phyloP scores from a whole-genome alignment of 345 rosid species.

The Hibiscus tridactylites region DNA sequence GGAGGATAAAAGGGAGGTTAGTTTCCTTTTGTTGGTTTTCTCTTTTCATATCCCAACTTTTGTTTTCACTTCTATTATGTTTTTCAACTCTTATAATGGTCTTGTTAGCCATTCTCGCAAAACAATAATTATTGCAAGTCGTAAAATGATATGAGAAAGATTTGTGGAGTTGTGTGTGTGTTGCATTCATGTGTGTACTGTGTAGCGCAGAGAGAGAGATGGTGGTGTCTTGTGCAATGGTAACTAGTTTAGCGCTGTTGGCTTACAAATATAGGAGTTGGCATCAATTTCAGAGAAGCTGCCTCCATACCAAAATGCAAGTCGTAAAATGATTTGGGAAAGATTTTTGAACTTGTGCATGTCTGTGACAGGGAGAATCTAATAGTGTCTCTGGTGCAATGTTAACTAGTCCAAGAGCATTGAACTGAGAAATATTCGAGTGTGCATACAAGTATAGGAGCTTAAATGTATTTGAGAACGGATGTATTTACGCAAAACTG shows the following conservation, averaged over 20 bases:
- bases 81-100: neutral
- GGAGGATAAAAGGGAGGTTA: slow-evolving; percentile 45
- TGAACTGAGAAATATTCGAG: neutral
- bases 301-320: neutral
- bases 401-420: neutral
- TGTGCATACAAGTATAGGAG: neutral
- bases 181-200: neutral
- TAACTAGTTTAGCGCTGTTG: no score
- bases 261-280: neutral
- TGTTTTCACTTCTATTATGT: neutral
- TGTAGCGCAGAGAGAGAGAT: no score
- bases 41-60: neutral
- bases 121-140: neutral
- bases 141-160: neutral
- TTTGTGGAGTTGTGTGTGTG: neutral
- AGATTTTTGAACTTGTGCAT: neutral
- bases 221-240: neutral
- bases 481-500: neutral
- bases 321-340: neutral
- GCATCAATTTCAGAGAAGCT: neutral
- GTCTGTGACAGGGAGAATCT: neutral
- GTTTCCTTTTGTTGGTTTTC: slow-evolving; percentile 6
- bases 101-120: neutral
- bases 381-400: neutral
- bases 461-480: neutral